Evolutionary conservation across 2,329 filamentous ascomycete species (phyloP).

Genomic region (Seiridium cupressi): DNA sequence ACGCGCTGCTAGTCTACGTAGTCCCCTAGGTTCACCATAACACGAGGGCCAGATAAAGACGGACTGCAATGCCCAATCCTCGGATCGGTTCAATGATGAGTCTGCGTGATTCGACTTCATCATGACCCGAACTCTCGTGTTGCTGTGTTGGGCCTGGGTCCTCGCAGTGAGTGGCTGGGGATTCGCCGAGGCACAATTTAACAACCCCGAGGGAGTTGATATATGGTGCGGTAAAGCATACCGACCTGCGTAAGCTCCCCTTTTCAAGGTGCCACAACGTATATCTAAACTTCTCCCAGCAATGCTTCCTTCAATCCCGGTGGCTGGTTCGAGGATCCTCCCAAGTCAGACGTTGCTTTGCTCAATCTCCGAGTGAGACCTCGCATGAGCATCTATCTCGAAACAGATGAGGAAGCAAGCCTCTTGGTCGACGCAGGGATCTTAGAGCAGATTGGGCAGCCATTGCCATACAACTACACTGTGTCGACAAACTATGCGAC

Average conservation of each 20-base stretch:
- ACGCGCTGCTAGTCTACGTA: background rate
- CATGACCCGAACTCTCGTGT: background rate
- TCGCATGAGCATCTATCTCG: constrained; percentile 45
- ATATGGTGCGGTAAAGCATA: constrained; percentile 50
- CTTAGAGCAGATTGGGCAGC: constrained; percentile 34
- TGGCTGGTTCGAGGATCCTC: constrained; percentile 41
- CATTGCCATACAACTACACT: constrained; percentile 18
- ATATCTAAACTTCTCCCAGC: constrained; percentile 20
- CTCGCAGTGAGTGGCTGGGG: background rate
- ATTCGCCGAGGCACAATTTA: constrained; percentile 20
- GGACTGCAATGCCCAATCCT: too few species aligned
- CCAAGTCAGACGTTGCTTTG: constrained; percentile 29
- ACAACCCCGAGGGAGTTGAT: constrained; percentile 39
- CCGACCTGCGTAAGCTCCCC: constrained; percentile 28
- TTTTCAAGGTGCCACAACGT: background rate
- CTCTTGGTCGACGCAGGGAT: constrained; percentile 41
- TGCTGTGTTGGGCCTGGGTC: background rate
- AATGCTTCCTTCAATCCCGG: constrained; percentile 45
- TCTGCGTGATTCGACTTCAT: background rate
- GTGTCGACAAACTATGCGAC: background rate
- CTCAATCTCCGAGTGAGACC: constrained; percentile 43
- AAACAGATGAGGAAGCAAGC: constrained; percentile 32
- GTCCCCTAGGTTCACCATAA: background rate
- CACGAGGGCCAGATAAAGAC: too few species aligned
- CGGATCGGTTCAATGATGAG: too few species aligned